Percentiles rank a stretch among this genome's conserved stretches.
Conservation (phyloP, 2,329 filamentous ascomycete genomes). For the Colletotrichum paranaense region DNA sequence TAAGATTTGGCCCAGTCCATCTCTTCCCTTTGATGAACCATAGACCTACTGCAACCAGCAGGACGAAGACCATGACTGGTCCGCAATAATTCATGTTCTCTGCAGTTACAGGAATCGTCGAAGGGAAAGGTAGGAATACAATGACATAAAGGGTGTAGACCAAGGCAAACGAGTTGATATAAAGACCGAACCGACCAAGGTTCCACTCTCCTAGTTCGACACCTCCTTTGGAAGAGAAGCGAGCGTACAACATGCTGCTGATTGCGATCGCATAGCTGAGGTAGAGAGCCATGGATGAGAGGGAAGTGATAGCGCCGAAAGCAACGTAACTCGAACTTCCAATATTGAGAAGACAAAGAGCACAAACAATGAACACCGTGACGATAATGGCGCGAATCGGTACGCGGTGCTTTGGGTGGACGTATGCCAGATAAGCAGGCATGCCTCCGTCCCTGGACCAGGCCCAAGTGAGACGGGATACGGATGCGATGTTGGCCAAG, state of each 20-base stretch:
- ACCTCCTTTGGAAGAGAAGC: background rate
- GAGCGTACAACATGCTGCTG: slow-evolving; percentile 15
- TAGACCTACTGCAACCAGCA: background rate
- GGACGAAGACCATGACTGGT: slow-evolving; percentile 7
- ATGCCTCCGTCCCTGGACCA: slow-evolving; percentile 12
- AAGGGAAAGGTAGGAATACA: background rate
- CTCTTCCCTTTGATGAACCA: background rate
- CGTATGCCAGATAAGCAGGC: slow-evolving; percentile 14
- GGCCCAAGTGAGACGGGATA: slow-evolving; percentile 13
- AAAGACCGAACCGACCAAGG: background rate
- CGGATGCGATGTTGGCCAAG: slow-evolving; percentile 7
- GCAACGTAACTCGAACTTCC: slow-evolving; percentile 2
- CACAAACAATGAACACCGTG: slow-evolving; percentile 11
- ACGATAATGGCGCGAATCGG: background rate
- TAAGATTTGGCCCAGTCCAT: slow-evolving; percentile 1
- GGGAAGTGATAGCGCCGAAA: slow-evolving; percentile 1
- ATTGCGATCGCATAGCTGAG: slow-evolving; percentile 12
- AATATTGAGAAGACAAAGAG: slow-evolving; percentile 1
- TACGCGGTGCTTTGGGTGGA: slow-evolving; percentile 1
- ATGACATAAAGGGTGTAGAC: slow-evolving; percentile 1
- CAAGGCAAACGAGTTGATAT: slow-evolving; percentile 13
- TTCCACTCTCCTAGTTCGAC: slow-evolving; percentile 14
- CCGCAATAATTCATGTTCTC: slow-evolving; percentile 21
- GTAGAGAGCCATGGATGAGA: slow-evolving; percentile 5
- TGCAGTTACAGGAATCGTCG: background rate